Percentiles rank a stretch among this genome's conserved stretches.
Evolutionary conservation across 2,329 filamentous ascomycete genomes (phyloP).

Genomic region (Ramularia endophylla): DNA sequence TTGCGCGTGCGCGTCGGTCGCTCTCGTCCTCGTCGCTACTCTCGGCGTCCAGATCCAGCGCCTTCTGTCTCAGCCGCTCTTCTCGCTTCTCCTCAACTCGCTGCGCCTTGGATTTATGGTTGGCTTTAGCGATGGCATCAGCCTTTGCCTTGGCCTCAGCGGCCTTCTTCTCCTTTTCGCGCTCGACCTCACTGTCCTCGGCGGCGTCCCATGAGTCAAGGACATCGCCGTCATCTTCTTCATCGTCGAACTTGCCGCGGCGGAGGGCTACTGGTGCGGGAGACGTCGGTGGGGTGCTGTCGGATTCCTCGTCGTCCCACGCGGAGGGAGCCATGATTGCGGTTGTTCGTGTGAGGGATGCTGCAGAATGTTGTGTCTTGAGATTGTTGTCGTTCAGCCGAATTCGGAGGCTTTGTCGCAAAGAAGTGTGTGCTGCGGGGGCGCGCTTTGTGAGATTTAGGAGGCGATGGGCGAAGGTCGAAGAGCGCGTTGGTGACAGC

Average conservation of each 20-base stretch:
- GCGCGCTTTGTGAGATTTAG: too few relatives aligned
- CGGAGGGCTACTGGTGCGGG: conserved; percentile 36
- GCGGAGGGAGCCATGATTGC: conserved; percentile 30
- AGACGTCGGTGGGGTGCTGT: conserved; percentile 44
- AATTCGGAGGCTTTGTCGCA: too few relatives aligned
- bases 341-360: conserved; percentile 9
- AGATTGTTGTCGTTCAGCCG: too few relatives aligned
- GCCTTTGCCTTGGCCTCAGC: conserved; percentile 83
- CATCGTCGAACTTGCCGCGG: conserved; percentile 79
- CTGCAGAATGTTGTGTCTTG: too few relatives aligned
- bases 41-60: conserved; percentile 52
- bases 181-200: conserved; percentile 94
- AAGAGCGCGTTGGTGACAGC: too few relatives aligned
- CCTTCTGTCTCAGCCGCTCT: conserved; percentile 52
- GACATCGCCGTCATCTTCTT: conserved; percentile 81
- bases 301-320: conserved; percentile 50
- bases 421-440: too few relatives aligned
- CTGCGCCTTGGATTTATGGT: conserved; percentile 83
- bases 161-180: conserved; percentile 87
- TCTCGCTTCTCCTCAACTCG: conserved; percentile 73
- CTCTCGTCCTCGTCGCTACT: conserved; percentile 65
- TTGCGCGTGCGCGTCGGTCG: conserved; percentile 67
- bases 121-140: conserved; percentile 78
- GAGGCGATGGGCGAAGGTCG: too few relatives aligned
- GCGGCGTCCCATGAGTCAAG: conserved; percentile 96